Conservation (phyloP, 169 alveolate species). For the Fabrea salina region DNA sequence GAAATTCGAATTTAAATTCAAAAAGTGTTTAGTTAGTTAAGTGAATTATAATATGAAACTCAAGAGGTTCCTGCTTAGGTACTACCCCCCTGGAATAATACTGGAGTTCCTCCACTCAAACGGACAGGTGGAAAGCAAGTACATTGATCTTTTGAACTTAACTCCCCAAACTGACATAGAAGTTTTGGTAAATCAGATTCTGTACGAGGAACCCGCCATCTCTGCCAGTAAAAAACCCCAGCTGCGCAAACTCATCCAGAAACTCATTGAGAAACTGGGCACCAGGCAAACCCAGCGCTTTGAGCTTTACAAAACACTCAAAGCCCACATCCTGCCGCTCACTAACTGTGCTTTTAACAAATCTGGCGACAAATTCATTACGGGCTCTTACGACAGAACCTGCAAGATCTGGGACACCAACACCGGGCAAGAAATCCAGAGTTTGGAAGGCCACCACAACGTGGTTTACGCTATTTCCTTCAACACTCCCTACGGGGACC, state of each 20-base stretch:
- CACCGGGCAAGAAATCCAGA: conserved; percentile 81
- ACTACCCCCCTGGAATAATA: conserved; percentile 89
- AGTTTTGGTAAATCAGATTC: conserved; percentile 63
- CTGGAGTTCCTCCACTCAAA: conserved; percentile 76
- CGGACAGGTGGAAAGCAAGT: conserved; percentile 83
- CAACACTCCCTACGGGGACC: conserved; percentile 89
- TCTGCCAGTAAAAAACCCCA: conserved; percentile 70
- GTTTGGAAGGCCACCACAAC: conserved; percentile 87
- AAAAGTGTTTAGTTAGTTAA: conserved; percentile 30
- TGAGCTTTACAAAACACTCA: conserved; percentile 67
- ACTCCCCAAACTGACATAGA: conserved; percentile 79
- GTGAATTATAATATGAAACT: conserved; percentile 69
- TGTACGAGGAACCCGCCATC: conserved; percentile 80
- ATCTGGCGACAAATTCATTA: conserved; percentile 86
- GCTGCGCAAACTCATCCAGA: conserved; percentile 64
- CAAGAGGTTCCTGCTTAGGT: conserved; percentile 80
- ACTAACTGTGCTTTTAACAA: conserved; percentile 92
- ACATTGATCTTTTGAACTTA: conserved; percentile 80
- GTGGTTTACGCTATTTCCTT: conserved; percentile 91
- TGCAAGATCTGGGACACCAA: conserved; percentile 91
- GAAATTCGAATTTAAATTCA: conserved; percentile 1
- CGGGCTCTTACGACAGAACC: conserved; percentile 90
- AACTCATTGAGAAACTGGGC: conserved; percentile 78
- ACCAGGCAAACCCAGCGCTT: conserved; percentile 58
- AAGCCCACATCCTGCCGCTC: conserved; percentile 88